phyloP scores from a whole-genome alignment of 441 rosid genomes.

The Erodium moschatum region DNA sequence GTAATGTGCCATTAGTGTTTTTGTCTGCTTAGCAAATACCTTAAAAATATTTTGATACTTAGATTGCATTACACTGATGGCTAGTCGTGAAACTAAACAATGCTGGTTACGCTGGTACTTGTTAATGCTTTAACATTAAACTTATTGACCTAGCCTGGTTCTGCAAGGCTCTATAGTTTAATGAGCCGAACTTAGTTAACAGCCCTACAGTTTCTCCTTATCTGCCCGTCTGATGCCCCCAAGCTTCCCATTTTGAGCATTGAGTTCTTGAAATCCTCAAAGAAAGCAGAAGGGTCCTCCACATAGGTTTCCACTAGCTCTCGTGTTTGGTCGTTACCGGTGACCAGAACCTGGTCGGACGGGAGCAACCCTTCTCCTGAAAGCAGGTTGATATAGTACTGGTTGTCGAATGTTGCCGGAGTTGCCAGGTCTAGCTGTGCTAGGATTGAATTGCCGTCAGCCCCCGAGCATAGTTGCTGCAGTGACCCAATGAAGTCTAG shows the following conservation, averaged over 20 bases:
- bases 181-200: constrained; percentile 24
- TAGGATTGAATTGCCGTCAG: constrained; percentile 16
- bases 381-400: constrained; percentile 63
- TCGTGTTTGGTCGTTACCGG: constrained; percentile 37
- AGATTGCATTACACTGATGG: not conserved
- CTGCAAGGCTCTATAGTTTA: no score
- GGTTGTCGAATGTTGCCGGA: constrained; percentile 71
- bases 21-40: not conserved
- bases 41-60: not conserved
- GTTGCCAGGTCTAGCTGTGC: constrained; percentile 65
- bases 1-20: not conserved
- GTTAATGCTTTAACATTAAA: not conserved
- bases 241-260: constrained; percentile 65
- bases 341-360: constrained; percentile 57
- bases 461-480: constrained; percentile 42
- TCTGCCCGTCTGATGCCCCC: constrained; percentile 18
- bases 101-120: not conserved
- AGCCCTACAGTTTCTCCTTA: constrained; percentile 45
- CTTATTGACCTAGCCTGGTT: not conserved
- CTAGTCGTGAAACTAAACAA: not conserved
- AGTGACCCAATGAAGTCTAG: constrained; percentile 52
- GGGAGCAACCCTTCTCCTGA: constrained; percentile 70
- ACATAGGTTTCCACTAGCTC: constrained; percentile 47
- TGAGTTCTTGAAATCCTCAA: constrained; percentile 52
- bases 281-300: constrained; percentile 43